Percentiles rank a stretch among this genome's conserved stretches.
phyloP scores from a whole-genome alignment of 2,329 filamentous ascomycete genomes.

The Cladosporium austrohemisphaericum region DNA sequence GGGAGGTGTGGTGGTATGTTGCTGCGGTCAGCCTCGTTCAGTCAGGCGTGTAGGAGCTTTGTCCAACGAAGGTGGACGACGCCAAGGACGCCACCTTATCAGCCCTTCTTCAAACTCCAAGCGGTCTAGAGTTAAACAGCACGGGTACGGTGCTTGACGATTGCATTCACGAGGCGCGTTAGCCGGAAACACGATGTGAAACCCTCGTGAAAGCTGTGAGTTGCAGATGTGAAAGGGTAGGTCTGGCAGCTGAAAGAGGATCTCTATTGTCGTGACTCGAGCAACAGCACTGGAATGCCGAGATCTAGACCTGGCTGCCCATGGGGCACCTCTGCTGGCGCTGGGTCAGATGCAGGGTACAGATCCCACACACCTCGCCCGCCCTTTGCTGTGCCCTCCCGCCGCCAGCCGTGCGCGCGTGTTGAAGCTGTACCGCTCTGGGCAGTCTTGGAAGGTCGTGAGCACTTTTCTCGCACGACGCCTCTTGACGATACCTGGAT shows the following conservation, averaged over 20 bases:
- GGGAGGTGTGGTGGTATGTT: not conserved
- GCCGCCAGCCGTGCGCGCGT: conserved; percentile 11
- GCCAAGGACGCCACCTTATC: too few species aligned
- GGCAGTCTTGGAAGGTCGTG: conserved; percentile 12
- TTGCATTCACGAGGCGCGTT: too few species aligned
- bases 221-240: not conserved
- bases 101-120: too few species aligned
- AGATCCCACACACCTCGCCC: conserved; percentile 1
- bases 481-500: not conserved
- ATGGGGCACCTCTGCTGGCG: conserved; percentile 8
- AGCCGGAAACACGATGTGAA: not conserved
- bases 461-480: conserved; percentile 2
- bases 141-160: too few species aligned
- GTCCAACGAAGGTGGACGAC: too few species aligned
- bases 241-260: not conserved
- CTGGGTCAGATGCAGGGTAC: conserved; percentile 3
- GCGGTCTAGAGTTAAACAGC: too few species aligned
- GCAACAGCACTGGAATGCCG: conserved; percentile 6
- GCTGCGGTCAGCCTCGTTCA: not conserved
- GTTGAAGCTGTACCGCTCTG: not conserved
- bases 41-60: not conserved
- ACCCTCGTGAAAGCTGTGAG: not conserved
- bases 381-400: conserved; percentile 1
- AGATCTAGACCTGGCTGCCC: conserved; percentile 6
- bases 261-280: not conserved